Evolutionary conservation across 495 filamentous ascomycete genomes (phyloP).

Genomic region (Pseudoneurospora amorphoporcata): DNA sequence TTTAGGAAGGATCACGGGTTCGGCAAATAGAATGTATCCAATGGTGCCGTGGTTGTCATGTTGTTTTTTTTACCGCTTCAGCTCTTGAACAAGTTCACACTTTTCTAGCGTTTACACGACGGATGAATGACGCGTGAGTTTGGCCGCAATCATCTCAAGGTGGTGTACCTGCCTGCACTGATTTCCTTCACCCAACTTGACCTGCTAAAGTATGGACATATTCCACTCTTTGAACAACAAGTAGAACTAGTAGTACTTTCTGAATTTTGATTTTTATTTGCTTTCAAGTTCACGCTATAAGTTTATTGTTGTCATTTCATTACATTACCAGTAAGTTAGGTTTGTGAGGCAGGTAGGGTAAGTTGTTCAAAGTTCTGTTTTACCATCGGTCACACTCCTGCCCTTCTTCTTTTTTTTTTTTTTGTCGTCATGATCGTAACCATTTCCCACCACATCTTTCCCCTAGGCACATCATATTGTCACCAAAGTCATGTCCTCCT

Average conservation of each 20-base stretch:
- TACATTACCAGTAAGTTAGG: neutral
- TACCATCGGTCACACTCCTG: neutral
- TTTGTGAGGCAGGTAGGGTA: neutral
- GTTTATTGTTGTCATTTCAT: neutral
- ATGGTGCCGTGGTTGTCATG: neutral
- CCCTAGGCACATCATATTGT: neutral
- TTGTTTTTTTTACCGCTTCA: neutral
- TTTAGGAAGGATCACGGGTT: neutral
- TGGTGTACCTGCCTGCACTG: no score
- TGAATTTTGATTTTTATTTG: neutral
- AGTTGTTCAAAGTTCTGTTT: neutral
- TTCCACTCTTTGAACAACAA: neutral
- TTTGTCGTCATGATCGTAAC: neutral
- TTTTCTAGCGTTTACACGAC: neutral
- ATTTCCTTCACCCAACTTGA: no score
- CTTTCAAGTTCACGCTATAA: neutral
- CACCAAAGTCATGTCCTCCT: neutral
- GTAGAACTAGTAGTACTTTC: neutral
- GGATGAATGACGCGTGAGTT: neutral
- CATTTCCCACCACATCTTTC: neutral
- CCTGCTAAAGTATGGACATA: neutral
- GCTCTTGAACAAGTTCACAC: neutral
- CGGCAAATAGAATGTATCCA: neutral
- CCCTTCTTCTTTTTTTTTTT: neutral
- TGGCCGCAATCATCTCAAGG: neutral